Evolutionary conservation across 2,329 filamentous ascomycete genomes (phyloP), one percentile per base, ranked within the genome.

Genomic region (Monilinia laxa): DNA sequence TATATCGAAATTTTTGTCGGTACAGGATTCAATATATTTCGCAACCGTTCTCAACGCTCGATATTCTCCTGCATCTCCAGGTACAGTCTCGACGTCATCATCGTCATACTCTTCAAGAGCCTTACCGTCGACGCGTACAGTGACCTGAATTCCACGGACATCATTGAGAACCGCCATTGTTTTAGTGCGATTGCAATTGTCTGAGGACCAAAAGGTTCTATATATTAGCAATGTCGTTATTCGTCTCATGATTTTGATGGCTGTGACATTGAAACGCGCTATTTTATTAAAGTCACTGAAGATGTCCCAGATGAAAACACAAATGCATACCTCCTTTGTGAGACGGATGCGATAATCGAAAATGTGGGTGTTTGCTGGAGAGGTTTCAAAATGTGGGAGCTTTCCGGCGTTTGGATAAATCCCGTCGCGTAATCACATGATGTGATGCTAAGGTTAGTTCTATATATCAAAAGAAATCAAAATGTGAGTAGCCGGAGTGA

Each of bases 91-190:
- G 12, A 49, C 9, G 2, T 35, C 49, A 57, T 68, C 25, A 20
- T 62, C 65, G 12, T 67, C 59, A 25, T 66, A 62, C 23, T 66
- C 57, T 45, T 62, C 23, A 6, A 62, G 47, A 47, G 38, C n/a
- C 23, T 54, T 25, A 2, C 16, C 4, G 9, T 62, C 51, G 2
- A 40, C 38, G 25, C 51, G 20, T 4, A 66, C 57, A 16, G 64
- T 66, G 16, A 66, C 57, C 42, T 51, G 14, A 9, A 66, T 62
- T 20, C 47, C 64, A 28, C 35, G 49, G 16, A 66, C 12, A 16
- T 1, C 14, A 2, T 56, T 12, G 16, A 62, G 49, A 6, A 66
- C 23, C 4, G 49, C 51, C 64, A 66, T 66, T 2, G 2, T n/a
- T 28, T 12, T 6, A 52, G n/a, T 11, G 12, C 7, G 31, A 23